These are phyloP conservation scores for Entoloma clypeatum DNA, from an alignment of 1,284 basidiomycete genomes.

Conservation along the genomic window DNA sequence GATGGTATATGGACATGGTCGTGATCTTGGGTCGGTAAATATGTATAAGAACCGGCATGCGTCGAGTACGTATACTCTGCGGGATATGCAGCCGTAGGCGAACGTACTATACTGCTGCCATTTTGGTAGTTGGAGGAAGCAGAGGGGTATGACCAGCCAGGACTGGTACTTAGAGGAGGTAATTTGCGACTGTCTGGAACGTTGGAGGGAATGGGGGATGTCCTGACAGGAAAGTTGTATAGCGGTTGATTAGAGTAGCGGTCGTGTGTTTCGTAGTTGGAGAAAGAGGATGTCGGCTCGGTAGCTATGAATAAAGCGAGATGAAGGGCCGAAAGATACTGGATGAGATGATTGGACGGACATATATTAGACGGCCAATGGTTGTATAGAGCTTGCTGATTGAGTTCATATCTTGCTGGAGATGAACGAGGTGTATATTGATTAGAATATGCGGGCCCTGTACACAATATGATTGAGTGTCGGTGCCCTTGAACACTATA, in stretches of 20 bases:
- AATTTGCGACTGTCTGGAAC: constrained; percentile 35
- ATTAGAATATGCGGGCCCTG: constrained; percentile 54
- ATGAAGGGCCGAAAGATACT: constrained; percentile 28
- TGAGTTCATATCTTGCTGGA: constrained; percentile 53
- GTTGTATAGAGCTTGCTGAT: constrained; percentile 44
- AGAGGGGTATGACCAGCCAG: constrained; percentile 42
- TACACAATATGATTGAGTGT: constrained; percentile 49
- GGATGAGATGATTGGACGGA: constrained; percentile 26
- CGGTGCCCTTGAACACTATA: constrained; percentile 45
- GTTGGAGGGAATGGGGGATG: constrained; percentile 40
- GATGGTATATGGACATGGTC: constrained; percentile 27
- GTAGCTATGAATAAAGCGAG: constrained; percentile 34
- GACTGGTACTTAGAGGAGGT: constrained; percentile 34
- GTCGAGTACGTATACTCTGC: constrained; percentile 39
- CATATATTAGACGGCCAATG: constrained; percentile 50
- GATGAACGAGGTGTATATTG: constrained; percentile 59
- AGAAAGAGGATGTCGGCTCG: constrained; percentile 40
- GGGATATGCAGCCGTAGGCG: constrained; percentile 54
- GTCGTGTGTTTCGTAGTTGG: constrained; percentile 54
- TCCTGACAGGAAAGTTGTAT: constrained; percentile 49
- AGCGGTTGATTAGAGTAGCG: constrained; percentile 49
- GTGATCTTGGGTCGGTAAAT: constrained; percentile 30
- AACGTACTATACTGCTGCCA: constrained; percentile 44
- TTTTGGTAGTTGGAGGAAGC: constrained; percentile 29
- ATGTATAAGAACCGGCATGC: constrained; percentile 35